Evolutionary conservation across 441 rosid species (phyloP).

Genomic region (Gossypium trilobum): DNA sequence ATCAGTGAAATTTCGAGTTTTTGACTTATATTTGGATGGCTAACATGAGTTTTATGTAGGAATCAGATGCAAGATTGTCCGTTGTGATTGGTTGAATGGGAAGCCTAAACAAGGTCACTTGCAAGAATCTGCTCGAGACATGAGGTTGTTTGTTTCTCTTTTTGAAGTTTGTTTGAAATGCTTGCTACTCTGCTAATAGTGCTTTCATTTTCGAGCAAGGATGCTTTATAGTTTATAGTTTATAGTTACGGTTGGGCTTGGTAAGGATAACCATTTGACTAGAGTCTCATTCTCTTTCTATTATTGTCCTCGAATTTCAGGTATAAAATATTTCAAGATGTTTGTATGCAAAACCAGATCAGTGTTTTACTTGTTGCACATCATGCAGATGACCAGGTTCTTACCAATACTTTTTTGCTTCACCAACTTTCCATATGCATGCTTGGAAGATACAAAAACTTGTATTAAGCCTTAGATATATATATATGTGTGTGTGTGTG

Average conservation of each 20-base stretch:
- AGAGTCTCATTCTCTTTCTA: background rate
- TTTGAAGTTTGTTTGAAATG: slow-evolving; percentile 11
- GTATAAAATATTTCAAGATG: slow-evolving; percentile 58
- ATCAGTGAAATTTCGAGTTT: slow-evolving; percentile 5
- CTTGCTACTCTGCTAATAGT: background rate
- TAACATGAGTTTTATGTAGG: slow-evolving; percentile 46
- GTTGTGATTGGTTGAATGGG: slow-evolving; percentile 71
- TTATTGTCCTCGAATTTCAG: slow-evolving; percentile 31
- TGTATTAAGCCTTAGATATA: background rate
- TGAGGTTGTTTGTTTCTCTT: slow-evolving; percentile 33
- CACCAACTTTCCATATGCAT: background rate
- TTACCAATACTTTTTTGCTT: background rate
- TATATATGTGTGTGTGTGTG: background rate
- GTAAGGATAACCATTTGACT: slow-evolving; percentile 3
- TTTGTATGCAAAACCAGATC: slow-evolving; percentile 47
- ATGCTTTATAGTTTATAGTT: slow-evolving; percentile 2
- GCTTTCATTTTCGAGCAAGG: background rate
- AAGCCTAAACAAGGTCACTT: slow-evolving; percentile 78
- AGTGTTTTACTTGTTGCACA: slow-evolving; percentile 80
- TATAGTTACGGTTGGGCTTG: slow-evolving; percentile 2
- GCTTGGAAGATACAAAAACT: background rate
- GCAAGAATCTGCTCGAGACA: slow-evolving; percentile 83
- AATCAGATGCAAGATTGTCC: slow-evolving; percentile 76
- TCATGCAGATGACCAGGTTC: slow-evolving; percentile 94
- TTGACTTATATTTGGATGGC: slow-evolving; percentile 19